These are phyloP conservation scores for Aureobasidium sp. DNA, from an alignment of 2,329 filamentous ascomycete species.

Conservation along the genomic window DNA sequence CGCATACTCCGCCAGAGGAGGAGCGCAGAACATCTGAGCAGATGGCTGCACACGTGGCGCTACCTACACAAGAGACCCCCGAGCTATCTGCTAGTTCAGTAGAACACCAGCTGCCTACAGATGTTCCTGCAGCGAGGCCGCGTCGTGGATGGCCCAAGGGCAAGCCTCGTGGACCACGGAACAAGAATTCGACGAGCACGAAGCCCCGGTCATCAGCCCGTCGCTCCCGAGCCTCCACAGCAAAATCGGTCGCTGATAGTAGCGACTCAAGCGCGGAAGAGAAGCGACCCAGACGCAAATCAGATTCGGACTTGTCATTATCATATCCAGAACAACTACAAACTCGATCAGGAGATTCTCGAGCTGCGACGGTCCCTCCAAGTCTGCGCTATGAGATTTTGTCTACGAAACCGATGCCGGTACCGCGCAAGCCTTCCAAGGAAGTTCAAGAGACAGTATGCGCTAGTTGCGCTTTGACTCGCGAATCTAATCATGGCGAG, in stretches of 20 bases:
- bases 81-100: not conserved
- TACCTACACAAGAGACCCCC: conserved; percentile 16
- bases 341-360: not conserved
- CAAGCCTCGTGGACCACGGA: conserved; percentile 34
- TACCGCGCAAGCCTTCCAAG: conserved; percentile 14
- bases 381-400: conserved; percentile 13
- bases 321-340: not conserved
- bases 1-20: conserved; percentile 19
- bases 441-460: conserved; percentile 42
- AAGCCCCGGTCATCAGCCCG: conserved; percentile 43
- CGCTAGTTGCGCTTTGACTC: conserved; percentile 49
- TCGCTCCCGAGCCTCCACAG: conserved; percentile 12
- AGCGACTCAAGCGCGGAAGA: conserved; percentile 3
- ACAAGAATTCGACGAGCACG: conserved; percentile 22
- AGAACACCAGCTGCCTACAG: not conserved
- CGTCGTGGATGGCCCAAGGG: conserved; percentile 40
- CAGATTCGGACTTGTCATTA: not conserved
- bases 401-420: not conserved
- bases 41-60: conserved; percentile 16
- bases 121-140: conserved; percentile 14
- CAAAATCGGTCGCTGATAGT: conserved; percentile 9
- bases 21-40: conserved; percentile 7
- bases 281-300: conserved; percentile 12
- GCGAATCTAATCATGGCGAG: conserved; percentile 46
- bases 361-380: conserved; percentile 15